A percentile compares a stretch with the other conserved stretches of the same genome.
phyloP scores from a whole-genome alignment of 352 stramenopile species.

The Phytophthora syringae region DNA sequence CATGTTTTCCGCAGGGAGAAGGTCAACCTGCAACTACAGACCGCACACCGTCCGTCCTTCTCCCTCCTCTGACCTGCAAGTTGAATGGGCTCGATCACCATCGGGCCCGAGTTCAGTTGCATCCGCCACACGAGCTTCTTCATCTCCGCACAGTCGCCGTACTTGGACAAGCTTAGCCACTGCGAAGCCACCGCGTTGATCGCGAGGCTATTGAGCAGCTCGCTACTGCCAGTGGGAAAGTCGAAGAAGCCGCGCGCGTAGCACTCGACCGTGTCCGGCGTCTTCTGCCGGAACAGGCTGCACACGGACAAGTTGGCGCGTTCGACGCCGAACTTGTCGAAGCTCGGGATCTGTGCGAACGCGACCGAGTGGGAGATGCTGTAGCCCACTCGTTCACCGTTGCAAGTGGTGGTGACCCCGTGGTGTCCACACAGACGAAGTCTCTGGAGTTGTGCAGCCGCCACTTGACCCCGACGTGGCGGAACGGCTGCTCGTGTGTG shows the following conservation, averaged over 20 bases:
- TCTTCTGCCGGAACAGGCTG: slow-evolving; percentile 52
- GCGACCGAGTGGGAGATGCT: slow-evolving; percentile 45
- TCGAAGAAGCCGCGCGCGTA: slow-evolving; percentile 60
- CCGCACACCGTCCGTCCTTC: slow-evolving; percentile 3
- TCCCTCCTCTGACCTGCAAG: no score
- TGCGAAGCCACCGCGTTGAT: slow-evolving; percentile 54
- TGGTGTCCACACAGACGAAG: slow-evolving; percentile 53
- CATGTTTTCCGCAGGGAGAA: slow-evolving; percentile 30
- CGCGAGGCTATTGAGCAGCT: slow-evolving; percentile 47
- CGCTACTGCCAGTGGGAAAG: slow-evolving; percentile 42
- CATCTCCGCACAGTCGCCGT: slow-evolving; percentile 57
- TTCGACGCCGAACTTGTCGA: slow-evolving; percentile 68
- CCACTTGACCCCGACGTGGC: slow-evolving; percentile 47
- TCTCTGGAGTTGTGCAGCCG: slow-evolving; percentile 53
- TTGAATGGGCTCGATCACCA: slow-evolving; percentile 25
- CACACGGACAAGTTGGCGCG: slow-evolving; percentile 62
- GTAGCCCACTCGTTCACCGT: slow-evolving; percentile 36
- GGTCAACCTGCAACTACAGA: slow-evolving; percentile 21
- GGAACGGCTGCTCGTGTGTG: slow-evolving; percentile 37
- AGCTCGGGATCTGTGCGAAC: slow-evolving; percentile 49
- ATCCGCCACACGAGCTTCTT: slow-evolving; percentile 72
- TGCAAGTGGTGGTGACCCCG: slow-evolving; percentile 24
- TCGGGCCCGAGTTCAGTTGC: slow-evolving; percentile 39
- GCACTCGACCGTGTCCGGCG: slow-evolving; percentile 44
- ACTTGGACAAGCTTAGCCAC: slow-evolving; percentile 42